phyloP scores from a whole-genome alignment of 805 yeast species.

The Candida sithepensis region DNA sequence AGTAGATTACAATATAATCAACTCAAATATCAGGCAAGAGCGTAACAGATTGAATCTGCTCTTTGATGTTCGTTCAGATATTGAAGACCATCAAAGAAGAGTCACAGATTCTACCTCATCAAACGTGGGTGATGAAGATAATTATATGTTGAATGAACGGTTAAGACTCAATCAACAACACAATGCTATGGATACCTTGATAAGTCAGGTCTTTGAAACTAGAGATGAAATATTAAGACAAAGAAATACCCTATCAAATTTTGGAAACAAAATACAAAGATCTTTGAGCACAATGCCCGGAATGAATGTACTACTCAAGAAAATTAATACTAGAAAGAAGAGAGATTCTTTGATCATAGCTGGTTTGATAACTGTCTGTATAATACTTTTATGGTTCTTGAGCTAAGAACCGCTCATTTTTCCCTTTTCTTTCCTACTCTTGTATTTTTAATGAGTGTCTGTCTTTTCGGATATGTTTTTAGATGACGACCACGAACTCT shows the following conservation, averaged over 20 bases:
- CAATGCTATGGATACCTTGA: conserved; percentile 70
- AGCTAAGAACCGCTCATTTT: conserved; percentile 4
- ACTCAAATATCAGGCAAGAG: conserved; percentile 47
- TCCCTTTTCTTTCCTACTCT: background rate
- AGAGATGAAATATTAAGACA: conserved; percentile 81
- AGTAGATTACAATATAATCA: conserved; percentile 55
- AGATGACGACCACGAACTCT: background rate
- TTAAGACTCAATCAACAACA: conserved; percentile 70
- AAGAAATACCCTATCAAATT: conserved; percentile 55
- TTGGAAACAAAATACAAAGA: conserved; percentile 59
- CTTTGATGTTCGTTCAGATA: conserved; percentile 74
- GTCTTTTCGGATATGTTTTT: background rate
- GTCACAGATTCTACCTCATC: conserved; percentile 27
- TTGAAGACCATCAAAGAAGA: conserved; percentile 57
- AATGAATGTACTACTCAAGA: conserved; percentile 64
- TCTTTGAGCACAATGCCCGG: conserved; percentile 79
- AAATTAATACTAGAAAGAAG: conserved; percentile 84
- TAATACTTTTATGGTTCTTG: conserved; percentile 51
- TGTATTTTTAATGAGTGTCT: background rate
- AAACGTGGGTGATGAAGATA: conserved; percentile 20
- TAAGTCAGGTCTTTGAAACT: conserved; percentile 85
- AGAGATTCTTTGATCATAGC: conserved; percentile 87
- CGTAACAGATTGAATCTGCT: conserved; percentile 73
- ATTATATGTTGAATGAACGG: conserved; percentile 73
- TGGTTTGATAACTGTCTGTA: conserved; percentile 64